phyloP scores from a whole-genome alignment of 768 basidiomycete species.

The Lactarius pseudohatsudake region DNA sequence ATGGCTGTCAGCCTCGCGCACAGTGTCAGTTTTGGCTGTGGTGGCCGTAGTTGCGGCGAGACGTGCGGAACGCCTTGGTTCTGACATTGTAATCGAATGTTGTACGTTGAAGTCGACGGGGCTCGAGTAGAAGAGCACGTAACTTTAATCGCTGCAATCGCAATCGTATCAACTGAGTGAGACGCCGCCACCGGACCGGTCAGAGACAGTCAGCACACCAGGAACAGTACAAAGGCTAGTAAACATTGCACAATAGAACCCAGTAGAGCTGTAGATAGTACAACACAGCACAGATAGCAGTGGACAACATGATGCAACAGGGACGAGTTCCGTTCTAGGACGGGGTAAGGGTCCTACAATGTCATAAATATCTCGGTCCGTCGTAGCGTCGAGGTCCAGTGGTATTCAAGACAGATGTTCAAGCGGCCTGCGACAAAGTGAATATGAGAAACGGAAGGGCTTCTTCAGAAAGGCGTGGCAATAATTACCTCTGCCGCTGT shows the following conservation, averaged over 20 bases:
- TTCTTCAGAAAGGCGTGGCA: background rate
- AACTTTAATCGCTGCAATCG: conserved; percentile 20
- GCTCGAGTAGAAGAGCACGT: background rate
- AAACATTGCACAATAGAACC: conserved; percentile 27
- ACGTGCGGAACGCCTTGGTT: conserved; percentile 29
- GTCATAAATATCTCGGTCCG: conserved; percentile 26
- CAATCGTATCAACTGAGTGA: background rate
- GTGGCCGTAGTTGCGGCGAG: conserved; percentile 22
- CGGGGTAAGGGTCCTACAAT: conserved; percentile 25
- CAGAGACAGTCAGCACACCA: conserved; percentile 4
- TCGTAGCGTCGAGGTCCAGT: conserved; percentile 3
- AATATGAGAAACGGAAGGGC: background rate
- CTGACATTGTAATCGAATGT: conserved; percentile 18
- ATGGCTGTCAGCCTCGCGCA: conserved; percentile 3
- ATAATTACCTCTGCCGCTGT: conserved; percentile 5
- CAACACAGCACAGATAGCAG: conserved; percentile 28
- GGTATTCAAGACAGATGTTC: conserved; percentile 22
- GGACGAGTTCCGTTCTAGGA: conserved; percentile 22
- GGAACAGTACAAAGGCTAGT: conserved; percentile 17
- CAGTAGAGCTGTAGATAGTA: conserved; percentile 27
- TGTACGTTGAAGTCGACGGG: background rate
- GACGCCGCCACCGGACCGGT: conserved; percentile 6
- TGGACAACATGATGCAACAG: conserved; percentile 24
- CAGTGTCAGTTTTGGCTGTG: background rate
- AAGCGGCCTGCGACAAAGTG: conserved; percentile 16